Base-by-base conservation (phyloP, 495 filamentous ascomycete species). In the Xylaria palmicola region DNA sequence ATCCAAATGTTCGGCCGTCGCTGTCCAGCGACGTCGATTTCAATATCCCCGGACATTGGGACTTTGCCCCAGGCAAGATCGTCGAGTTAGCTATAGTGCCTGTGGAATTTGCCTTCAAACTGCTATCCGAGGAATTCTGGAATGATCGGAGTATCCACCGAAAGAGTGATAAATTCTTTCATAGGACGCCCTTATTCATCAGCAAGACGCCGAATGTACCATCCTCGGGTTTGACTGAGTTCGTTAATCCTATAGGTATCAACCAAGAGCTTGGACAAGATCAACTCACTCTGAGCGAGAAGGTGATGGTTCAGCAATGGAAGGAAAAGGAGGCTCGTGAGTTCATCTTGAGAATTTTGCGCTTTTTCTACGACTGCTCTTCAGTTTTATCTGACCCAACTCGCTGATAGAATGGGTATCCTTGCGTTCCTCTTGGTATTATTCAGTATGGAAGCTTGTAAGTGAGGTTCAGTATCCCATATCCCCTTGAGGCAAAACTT, bases 51-150 rank as follows among this genome's bases (percentile, higher is more conserved):
- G 17, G 9, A 13, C 37, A 56, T 44, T 2, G 0, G 10, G 53
- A 56, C 1, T 44, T 56, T 10, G 27, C 24, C 5, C 5, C n/a
- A n/a, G 53, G 53, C 1, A 19, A 4, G 12, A 8, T 44, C 1
- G 4, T 43, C 5, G 15, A 44, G 10, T 19, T 13, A 7, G 10
- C n/a, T 1, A 8, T 56, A 19, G 0, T 43, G 5, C 39, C 53
- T 3, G 26, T 6, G 2, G 37, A 56, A 32, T 56, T 20, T 44
- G 8, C 19, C 2, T 43, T 27, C 24, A 56, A 44, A 27, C 10
- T 56, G 9, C 20, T 56, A 34, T 56, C 53, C 3, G 39, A 56
- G 12, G 26, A 5, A 32, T 56, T 56, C 27, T 56, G 53, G 53
- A 32, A 34, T 3, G 39, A 56, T 27, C 37, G 15, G 22, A 26